phyloP scores from a whole-genome alignment of 805 yeast species.

The Torulaspora quercuum region DNA sequence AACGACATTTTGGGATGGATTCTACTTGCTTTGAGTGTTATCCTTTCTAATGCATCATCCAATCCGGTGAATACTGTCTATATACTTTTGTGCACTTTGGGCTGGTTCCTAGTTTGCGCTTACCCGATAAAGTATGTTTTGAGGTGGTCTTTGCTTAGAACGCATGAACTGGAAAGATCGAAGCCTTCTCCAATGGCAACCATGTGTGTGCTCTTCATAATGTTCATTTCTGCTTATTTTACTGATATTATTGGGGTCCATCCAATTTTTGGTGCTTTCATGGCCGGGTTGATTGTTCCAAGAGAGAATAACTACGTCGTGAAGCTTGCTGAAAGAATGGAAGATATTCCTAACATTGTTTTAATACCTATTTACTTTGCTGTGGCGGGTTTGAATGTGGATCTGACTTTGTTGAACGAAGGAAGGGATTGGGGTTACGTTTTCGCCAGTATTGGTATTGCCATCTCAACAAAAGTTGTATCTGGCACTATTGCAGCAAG shows the following conservation, averaged over 20 bases:
- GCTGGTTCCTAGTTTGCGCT: constrained; percentile 61
- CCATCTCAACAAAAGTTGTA: constrained; percentile 60
- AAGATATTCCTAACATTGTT: constrained; percentile 68
- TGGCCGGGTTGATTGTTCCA: constrained; percentile 72
- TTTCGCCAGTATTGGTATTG: constrained; percentile 62
- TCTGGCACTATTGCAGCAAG: constrained; percentile 69
- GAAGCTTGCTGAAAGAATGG: constrained; percentile 67
- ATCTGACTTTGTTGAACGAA: constrained; percentile 56
- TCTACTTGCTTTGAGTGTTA: constrained; percentile 67
- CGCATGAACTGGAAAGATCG: constrained; percentile 57
- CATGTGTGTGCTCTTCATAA: constrained; percentile 50
- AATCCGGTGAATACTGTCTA: constrained; percentile 63
- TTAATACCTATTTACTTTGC: constrained; percentile 79
- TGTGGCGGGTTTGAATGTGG: constrained; percentile 68
- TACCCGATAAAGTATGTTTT: constrained; percentile 55
- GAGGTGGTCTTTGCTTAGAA: constrained; percentile 43
- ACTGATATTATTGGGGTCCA: constrained; percentile 85
- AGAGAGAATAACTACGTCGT: constrained; percentile 72
- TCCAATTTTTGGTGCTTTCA: constrained; percentile 81
- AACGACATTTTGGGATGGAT: constrained; percentile 84
- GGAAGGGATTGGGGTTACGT: constrained; percentile 80
- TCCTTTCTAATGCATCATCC: constrained; percentile 67
- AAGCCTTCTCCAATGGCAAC: constrained; percentile 61
- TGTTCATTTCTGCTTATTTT: constrained; percentile 66
- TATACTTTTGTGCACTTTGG: constrained; percentile 60